Evolutionary conservation across 176 grass and related monocot genomes (phyloP), one percentile per base, ranked within the genome.

Genomic region (Cenchrus fungigraminus): DNA sequence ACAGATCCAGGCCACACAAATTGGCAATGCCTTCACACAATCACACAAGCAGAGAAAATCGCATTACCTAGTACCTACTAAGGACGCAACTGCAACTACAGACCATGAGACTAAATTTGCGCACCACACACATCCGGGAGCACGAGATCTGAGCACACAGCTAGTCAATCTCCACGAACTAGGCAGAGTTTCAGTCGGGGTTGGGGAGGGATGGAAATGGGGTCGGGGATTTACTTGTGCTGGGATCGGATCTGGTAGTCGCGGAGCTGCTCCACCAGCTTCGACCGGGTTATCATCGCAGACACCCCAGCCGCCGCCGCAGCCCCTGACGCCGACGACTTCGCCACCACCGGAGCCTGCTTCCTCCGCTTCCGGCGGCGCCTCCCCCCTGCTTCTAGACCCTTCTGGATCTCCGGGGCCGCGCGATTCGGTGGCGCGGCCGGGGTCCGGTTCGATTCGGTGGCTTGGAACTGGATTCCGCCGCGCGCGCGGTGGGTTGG

Each of bases 181-280:
- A 61, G 58, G 42, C 19, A 25, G 84, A n/a, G 65, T 69, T 75
- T 8, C 6, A 29, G 52, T n/a, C 4, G 44, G 46, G 81, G 25
- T 56, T 32, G 29, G 17, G 57, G 28, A 42, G 12, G 57, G 28
- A 68, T 67, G 73, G 67, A 82, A 28, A 12, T 11, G 32, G 46
- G 65, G 28, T 19, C 11, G 56, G 54, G 46, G 46, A 45, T 73
- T 91, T 87, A 98, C 96, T 98, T 98, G 91, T 98, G 96, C 89
- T 98, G 93, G 79, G 95, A 98, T 85, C 95, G 95, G 89, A 98
- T 95, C 92, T 95, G 93, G 81, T 98, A 95, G 79, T 95, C 96
- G 73, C 96, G 89, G 52, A 98, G 91, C 89, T 98, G 96, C 87
- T 98, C 96, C 69, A 95, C 96, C 86, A 98, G 93, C 93, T 98